Conservation (phyloP, 495 filamentous ascomycete species). For the Venustampulla echinocandica region DNA sequence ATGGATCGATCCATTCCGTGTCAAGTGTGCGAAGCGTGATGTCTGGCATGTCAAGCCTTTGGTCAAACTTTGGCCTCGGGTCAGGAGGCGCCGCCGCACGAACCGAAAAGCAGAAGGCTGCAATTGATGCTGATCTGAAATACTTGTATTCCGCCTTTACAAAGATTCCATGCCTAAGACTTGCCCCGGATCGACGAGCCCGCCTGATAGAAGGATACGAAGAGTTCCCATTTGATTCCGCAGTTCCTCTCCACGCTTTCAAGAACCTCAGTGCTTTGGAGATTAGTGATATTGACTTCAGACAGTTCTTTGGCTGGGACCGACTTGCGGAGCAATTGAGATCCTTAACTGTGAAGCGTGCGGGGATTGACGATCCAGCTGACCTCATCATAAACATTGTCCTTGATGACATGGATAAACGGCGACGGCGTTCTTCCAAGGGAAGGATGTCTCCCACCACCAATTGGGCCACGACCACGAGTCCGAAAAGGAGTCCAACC, state of each 20-base stretch:
- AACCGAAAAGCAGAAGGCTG: constrained; percentile 78
- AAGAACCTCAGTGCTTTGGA: constrained; percentile 92
- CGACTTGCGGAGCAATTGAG: constrained; percentile 81
- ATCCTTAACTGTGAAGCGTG: constrained; percentile 81
- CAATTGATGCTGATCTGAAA: constrained; percentile 75
- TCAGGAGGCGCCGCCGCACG: constrained; percentile 67
- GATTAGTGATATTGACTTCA: constrained; percentile 89
- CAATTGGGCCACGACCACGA: constrained; percentile 52
- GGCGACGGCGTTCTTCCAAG: constrained; percentile 80
- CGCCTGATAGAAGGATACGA: constrained; percentile 86
- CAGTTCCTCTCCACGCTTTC: constrained; percentile 90
- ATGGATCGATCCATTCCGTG: constrained; percentile 86
- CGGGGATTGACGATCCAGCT: constrained; percentile 76
- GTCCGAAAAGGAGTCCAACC: constrained; percentile 47
- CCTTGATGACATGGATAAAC: constrained; percentile 88
- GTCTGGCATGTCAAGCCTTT: constrained; percentile 87
- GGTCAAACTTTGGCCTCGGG: constrained; percentile 77
- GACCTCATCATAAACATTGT: constrained; percentile 90
- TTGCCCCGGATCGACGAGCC: constrained; percentile 84
- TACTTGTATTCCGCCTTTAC: constrained; percentile 98
- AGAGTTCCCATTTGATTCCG: constrained; percentile 96
- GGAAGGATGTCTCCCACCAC: constrained; percentile 66
- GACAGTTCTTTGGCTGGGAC: constrained; percentile 97
- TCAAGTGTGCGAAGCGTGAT: constrained; percentile 96
- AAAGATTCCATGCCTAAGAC: constrained; percentile 85